Evolutionary conservation across 2,329 filamentous ascomycete genomes (phyloP).

Genomic region (Magnaporthiopsis rhizophila): DNA sequence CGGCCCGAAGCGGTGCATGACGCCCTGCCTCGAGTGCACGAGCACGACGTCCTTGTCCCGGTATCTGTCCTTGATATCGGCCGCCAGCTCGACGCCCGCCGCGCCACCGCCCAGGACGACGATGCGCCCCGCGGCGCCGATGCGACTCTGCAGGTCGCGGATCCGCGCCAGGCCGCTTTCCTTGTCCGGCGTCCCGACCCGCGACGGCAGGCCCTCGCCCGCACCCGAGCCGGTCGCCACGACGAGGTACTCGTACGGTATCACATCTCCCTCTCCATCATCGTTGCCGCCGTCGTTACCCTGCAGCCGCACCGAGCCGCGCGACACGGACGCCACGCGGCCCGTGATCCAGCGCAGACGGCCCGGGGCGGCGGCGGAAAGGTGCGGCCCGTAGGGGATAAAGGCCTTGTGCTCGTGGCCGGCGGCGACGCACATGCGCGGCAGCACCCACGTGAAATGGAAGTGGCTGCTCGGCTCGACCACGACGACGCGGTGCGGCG

Average conservation of each 20-base stretch:
- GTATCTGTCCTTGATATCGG: conserved; percentile 48
- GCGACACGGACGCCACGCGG: conserved; percentile 31
- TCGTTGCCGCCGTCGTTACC: neutral
- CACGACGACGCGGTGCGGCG: conserved; percentile 42
- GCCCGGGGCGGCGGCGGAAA: conserved; percentile 23
- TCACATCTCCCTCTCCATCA: conserved; percentile 31
- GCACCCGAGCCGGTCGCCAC: conserved; percentile 48
- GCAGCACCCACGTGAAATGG: conserved; percentile 52
- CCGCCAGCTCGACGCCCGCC: conserved; percentile 53
- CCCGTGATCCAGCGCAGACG: conserved; percentile 14
- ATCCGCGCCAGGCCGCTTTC: conserved; percentile 33
- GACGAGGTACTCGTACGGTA: conserved; percentile 48
- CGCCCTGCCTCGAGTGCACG: conserved; percentile 45
- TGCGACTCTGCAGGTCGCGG: conserved; percentile 34
- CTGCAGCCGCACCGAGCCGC: conserved; percentile 11
- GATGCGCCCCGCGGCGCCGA: conserved; percentile 32
- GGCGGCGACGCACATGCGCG: conserved; percentile 48
- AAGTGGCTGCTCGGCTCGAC: conserved; percentile 54
- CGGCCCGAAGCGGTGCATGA: conserved; percentile 45
- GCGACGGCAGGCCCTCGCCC: conserved; percentile 36
- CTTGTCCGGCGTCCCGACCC: conserved; percentile 35
- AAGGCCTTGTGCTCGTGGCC: conserved; percentile 52
- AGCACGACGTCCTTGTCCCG: conserved; percentile 48
- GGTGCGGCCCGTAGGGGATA: conserved; percentile 43
- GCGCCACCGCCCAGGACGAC: conserved; percentile 52